phyloP scores from a whole-genome alignment of 305 asterid genomes.

The Caryopteris hybrid region DNA sequence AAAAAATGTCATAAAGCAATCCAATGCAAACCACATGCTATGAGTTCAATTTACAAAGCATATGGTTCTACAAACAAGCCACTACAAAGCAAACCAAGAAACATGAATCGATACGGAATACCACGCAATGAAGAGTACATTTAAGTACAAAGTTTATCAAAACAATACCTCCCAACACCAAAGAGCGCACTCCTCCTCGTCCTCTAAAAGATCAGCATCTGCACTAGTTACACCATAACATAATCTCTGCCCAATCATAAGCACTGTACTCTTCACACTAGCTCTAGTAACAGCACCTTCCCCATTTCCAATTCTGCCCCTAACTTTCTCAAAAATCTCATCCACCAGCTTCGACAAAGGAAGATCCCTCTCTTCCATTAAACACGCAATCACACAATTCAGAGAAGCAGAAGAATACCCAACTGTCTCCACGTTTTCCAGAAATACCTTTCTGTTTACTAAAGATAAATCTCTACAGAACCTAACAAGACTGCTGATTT shows the following conservation, averaged over 20 bases:
- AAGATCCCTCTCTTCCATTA: constrained; percentile 76
- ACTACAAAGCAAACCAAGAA: not conserved
- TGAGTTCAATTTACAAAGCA: not conserved
- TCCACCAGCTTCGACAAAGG: constrained; percentile 67
- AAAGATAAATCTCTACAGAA: constrained; percentile 30
- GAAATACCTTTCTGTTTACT: constrained; percentile 24
- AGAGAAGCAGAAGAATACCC: constrained; percentile 23
- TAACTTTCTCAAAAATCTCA: constrained; percentile 50
- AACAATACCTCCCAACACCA: constrained; percentile 93
- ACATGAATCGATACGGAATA: not conserved
- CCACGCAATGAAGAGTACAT: not conserved
- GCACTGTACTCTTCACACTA: constrained; percentile 61
- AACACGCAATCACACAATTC: constrained; percentile 48
- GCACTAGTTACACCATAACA: constrained; percentile 52
- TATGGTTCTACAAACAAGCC: not conserved
- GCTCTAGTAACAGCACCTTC: constrained; percentile 43
- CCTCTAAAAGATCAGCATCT: constrained; percentile 85
- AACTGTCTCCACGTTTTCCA: constrained; percentile 26
- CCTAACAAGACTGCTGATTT: constrained; percentile 42
- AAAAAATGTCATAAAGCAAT: not conserved
- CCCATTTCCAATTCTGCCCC: constrained; percentile 33
- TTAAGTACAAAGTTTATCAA: not conserved
- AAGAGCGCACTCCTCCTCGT: constrained; percentile 59
- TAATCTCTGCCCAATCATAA: constrained; percentile 69
- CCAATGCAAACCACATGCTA: not conserved